These are phyloP conservation scores for Cyphellophora europaea DNA, from an alignment of 2,329 filamentous ascomycete genomes.

Conservation along the genomic window DNA sequence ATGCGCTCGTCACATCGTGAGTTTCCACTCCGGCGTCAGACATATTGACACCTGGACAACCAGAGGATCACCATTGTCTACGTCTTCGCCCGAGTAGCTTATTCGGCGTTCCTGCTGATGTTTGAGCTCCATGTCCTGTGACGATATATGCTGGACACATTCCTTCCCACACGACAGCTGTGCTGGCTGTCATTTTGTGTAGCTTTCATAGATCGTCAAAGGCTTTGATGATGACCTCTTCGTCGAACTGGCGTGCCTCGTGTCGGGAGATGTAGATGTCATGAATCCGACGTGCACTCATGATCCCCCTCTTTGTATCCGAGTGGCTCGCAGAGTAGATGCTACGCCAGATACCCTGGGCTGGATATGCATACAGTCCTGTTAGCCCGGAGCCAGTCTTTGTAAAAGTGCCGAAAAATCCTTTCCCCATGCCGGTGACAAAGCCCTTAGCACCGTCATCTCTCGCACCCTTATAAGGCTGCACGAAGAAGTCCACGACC, in stretches of 20 bases:
- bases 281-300: slow-evolving; percentile 17
- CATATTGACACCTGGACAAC: too few species aligned
- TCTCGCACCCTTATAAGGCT: slow-evolving; percentile 23
- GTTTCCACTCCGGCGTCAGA: too few species aligned
- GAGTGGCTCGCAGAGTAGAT: slow-evolving; percentile 20
- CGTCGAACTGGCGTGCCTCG: background rate
- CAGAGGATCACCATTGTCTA: too few species aligned
- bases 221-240: background rate
- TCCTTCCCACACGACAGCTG: too few species aligned
- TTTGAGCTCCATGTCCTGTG: too few species aligned
- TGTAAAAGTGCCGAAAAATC: slow-evolving; percentile 9
- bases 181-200: too few species aligned
- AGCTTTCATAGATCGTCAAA: background rate
- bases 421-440: slow-evolving; percentile 26
- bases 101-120: too few species aligned
- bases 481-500: slow-evolving; percentile 21
- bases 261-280: slow-evolving; percentile 7
- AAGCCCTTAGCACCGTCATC: slow-evolving; percentile 25
- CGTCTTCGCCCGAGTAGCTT: too few species aligned
- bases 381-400: slow-evolving; percentile 6
- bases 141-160: too few species aligned
- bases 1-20: too few species aligned
- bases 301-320: slow-evolving; percentile 19
- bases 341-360: slow-evolving; percentile 25
- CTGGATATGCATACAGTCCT: slow-evolving; percentile 24